Evolutionary conservation across 2,329 filamentous ascomycete species (phyloP), one percentile per base, ranked within the genome.

Genomic region (Calonectria fujianensis): DNA sequence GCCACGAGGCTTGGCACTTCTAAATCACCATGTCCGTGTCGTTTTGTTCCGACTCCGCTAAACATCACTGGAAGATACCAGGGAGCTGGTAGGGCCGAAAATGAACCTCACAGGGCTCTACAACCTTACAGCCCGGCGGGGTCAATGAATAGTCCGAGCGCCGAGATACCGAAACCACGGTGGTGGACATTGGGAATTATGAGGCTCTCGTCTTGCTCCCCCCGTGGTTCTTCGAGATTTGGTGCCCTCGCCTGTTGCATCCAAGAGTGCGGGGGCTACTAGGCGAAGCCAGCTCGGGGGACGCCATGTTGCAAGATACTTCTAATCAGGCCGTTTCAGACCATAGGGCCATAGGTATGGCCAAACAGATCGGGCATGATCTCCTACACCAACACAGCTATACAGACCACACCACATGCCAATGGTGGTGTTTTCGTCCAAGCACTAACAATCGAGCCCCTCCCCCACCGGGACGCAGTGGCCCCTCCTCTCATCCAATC

Each of bases 391-490:
- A 16, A 20, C 11, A 37, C 13, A 27, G 27, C 51, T 54, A 3
- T n/a, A 20, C 51, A 31, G 29, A 61, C 57, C 20, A 61, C n/a
- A 39, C 16, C 41, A 24, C 20, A 48, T 24, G n/a, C 9, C 14
- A 14, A n/a, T 39, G n/a, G 24, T 41, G 57, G 39, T 63, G 32
- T 41, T 63, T 39, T 63, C 24, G 14, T 39, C 13, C 57, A 20
- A 61, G 57, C 32, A 39, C 13, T 20, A 9, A 18, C 57, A 41
- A 35, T 16, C 14, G 8, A 29, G 57, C 57, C 57, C 57, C 57
- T 63, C 57, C 57, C 57, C 57, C 57, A 63, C 57, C 57, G 57
- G 45, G 4, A n/a, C 45, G 20, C n/a, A n/a, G 41, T n/a, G 41
- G 35, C 37, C 57, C 57, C 57, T 63, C 57, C 24, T 29, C 37